Percentiles rank a stretch among this genome's conserved stretches.
Evolutionary conservation across 2,329 filamentous ascomycete species (phyloP).

Genomic region (Aspergillus versicolor): DNA sequence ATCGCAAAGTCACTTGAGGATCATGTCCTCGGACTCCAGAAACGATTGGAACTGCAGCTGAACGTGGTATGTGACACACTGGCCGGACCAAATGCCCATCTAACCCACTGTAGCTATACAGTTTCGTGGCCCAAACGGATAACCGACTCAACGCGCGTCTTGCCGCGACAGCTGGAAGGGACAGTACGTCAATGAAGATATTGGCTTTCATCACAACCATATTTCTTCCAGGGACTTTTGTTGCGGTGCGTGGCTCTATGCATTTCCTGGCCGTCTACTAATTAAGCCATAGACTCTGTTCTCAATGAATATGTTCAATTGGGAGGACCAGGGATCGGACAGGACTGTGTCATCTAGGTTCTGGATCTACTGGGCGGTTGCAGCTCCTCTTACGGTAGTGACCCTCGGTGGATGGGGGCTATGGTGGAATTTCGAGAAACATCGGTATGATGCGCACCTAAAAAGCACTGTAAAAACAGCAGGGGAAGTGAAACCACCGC

Average conservation of each 20-base stretch:
- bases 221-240: background rate
- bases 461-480: background rate
- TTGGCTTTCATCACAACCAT: constrained; percentile 4
- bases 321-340: background rate
- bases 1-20: constrained; percentile 1
- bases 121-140: constrained; percentile 2
- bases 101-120: background rate
- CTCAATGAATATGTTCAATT: constrained; percentile 7
- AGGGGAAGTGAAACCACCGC: background rate
- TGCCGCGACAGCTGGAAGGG: background rate
- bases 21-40: background rate
- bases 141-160: constrained; percentile 1
- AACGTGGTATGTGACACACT: background rate
- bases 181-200: constrained; percentile 6
- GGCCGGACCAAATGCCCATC: background rate
- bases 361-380: constrained; percentile 8
- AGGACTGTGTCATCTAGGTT: background rate
- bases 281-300: background rate
- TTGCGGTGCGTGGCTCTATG: background rate
- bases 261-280: background rate
- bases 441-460: constrained; percentile 4
- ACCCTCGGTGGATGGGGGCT: constrained; percentile 5
- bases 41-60: constrained; percentile 1
- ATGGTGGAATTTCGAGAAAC: constrained; percentile 11
- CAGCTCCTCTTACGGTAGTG: background rate